Evolutionary conservation across 2,329 filamentous ascomycete species (phyloP).

Genomic region (Monosporascus cannonballus): DNA sequence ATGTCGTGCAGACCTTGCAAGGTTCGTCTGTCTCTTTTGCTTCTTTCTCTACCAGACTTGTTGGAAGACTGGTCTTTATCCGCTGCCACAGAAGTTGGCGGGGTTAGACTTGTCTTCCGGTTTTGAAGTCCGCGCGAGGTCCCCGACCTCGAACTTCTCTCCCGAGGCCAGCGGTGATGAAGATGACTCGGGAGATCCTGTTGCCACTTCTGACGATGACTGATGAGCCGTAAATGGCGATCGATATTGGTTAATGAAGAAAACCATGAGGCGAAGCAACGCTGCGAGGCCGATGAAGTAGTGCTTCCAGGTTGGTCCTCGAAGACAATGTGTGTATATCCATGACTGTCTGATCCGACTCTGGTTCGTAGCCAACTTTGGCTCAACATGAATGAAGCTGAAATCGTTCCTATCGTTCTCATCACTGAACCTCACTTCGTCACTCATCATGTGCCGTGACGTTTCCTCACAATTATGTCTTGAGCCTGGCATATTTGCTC

Average conservation of each 20-base stretch:
- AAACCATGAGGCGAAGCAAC: not conserved
- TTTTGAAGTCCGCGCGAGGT: no score
- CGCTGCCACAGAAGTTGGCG: not conserved
- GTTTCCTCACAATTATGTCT: no score
- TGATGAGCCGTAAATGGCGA: not conserved
- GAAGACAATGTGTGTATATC: not conserved
- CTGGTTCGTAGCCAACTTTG: not conserved
- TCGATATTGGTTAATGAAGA: not conserved
- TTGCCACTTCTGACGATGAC: not conserved
- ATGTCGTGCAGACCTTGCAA: conserved; percentile 5
- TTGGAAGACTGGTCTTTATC: not conserved
- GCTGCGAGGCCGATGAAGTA: not conserved
- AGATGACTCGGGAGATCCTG: no score
- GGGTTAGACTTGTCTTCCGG: no score
- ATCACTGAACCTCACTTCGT: not conserved
- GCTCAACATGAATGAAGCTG: not conserved
- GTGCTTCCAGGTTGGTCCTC: not conserved
- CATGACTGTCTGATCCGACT: not conserved
- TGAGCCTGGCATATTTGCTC: no score
- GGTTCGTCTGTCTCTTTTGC: not conserved
- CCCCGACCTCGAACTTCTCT: no score
- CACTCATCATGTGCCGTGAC: no score
- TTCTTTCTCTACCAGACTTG: not conserved
- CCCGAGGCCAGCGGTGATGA: no score
- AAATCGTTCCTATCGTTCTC: not conserved